A percentile compares a stretch with the other conserved stretches of the same genome.
Conservation (phyloP, 2,329 filamentous ascomycete species). For the Botrytis squamosa region DNA sequence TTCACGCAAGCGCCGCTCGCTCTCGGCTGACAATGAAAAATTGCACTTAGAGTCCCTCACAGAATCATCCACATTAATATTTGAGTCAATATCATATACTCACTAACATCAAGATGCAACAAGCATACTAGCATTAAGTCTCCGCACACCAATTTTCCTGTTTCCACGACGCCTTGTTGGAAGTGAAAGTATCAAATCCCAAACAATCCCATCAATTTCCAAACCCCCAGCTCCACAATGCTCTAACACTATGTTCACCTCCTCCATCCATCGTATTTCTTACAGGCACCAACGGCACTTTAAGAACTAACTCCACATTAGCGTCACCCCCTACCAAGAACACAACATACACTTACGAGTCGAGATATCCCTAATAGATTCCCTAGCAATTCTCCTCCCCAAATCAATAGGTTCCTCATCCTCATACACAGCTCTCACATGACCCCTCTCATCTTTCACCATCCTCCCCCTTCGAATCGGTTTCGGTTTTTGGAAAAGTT, state of each 20-base stretch:
- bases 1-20: background rate
- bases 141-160: background rate
- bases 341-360: background rate
- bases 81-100: background rate
- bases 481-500: background rate
- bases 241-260: background rate
- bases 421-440: background rate
- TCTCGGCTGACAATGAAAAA: background rate
- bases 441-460: background rate
- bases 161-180: background rate
- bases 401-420: background rate
- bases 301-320: background rate
- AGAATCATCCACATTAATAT: background rate
- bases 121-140: too few relatives aligned
- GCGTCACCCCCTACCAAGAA: background rate
- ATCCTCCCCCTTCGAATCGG: background rate
- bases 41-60: accelerated
- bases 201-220: background rate
- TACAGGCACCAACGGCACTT: background rate
- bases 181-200: background rate
- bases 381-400: background rate
- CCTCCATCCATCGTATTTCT: background rate
- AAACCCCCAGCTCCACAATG: background rate
- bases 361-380: background rate
- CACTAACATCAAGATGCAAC: background rate